A percentile compares a stretch with the other conserved stretches of the same genome.
phyloP scores from a whole-genome alignment of 371 early-diverging fungal genomes.

The Circinella minor region DNA sequence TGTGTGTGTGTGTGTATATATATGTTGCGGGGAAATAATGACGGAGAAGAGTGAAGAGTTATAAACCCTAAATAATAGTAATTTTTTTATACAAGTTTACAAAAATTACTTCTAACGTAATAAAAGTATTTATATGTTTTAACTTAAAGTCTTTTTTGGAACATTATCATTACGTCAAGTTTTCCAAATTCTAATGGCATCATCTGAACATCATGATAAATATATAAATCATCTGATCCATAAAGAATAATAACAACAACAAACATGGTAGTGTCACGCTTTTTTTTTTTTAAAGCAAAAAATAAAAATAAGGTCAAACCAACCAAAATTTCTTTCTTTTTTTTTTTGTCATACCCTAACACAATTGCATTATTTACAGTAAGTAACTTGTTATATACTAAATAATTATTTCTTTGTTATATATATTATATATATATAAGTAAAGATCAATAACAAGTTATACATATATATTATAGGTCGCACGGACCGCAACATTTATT shows the following conservation, averaged over 20 bases:
- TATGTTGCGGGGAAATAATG: no score
- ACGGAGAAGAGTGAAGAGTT: no score
- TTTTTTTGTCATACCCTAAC: neutral
- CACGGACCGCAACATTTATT: neutral
- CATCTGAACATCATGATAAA: conserved; percentile 2
- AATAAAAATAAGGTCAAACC: no score
- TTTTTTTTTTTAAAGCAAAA: neutral
- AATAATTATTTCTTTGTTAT: no score
- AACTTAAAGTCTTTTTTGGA: no score
- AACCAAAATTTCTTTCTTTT: neutral
- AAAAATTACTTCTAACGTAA: no score
- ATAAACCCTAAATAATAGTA: no score
- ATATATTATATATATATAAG: no score
- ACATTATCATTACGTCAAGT: neutral
- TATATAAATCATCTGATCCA: neutral
- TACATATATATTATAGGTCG: neutral
- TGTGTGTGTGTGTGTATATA: no score
- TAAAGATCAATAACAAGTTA: no score
- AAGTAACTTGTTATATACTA: no score
- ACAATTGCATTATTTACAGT: neutral
- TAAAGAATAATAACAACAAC: neutral
- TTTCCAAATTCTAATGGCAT: conserved; percentile 10
- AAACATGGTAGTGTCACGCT: conserved; percentile 1
- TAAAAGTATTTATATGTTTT: neutral
- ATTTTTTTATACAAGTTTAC: no score